Percentiles rank a stretch among this genome's conserved stretches.
phyloP scores from a whole-genome alignment of 202 grass and related monocot species.

The Sporobolus alterniflorus region DNA sequence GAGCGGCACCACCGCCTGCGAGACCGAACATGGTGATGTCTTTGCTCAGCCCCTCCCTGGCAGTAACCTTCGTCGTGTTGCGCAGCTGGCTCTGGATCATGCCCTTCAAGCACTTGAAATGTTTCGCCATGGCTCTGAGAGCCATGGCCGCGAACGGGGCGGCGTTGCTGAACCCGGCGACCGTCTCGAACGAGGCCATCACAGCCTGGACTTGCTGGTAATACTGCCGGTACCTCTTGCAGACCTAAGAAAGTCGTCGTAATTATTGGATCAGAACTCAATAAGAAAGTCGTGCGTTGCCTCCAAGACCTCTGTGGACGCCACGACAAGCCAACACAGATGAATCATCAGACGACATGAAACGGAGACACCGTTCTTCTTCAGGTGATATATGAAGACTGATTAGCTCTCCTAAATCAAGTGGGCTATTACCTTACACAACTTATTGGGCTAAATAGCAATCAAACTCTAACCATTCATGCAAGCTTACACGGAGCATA shows the following conservation, averaged over 20 bases:
- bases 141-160: conserved; percentile 71
- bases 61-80: conserved; percentile 49
- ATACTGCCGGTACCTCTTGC: conserved; percentile 85
- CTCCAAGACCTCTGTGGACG: neutral
- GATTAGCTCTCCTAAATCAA: conserved; percentile 12
- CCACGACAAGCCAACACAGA: neutral
- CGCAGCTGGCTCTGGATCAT: conserved; percentile 84
- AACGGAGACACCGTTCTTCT: neutral
- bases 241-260: conserved; percentile 45
- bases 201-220: conserved; percentile 86
- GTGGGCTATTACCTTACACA: neutral
- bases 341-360: neutral
- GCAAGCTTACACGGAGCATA: neutral
- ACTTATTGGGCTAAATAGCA: neutral
- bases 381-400: too few relatives aligned
- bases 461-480: conserved; percentile 3
- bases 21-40: conserved; percentile 73
- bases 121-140: conserved; percentile 76
- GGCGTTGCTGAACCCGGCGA: conserved; percentile 76
- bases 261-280: neutral
- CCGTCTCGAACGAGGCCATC: conserved; percentile 84
- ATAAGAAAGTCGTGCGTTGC: conserved; percentile 1
- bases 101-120: conserved; percentile 79
- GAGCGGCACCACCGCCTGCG: conserved; percentile 27
- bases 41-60: conserved; percentile 51